phyloP scores from a whole-genome alignment of 768 basidiomycete species.

The Suillus occidentalis region DNA sequence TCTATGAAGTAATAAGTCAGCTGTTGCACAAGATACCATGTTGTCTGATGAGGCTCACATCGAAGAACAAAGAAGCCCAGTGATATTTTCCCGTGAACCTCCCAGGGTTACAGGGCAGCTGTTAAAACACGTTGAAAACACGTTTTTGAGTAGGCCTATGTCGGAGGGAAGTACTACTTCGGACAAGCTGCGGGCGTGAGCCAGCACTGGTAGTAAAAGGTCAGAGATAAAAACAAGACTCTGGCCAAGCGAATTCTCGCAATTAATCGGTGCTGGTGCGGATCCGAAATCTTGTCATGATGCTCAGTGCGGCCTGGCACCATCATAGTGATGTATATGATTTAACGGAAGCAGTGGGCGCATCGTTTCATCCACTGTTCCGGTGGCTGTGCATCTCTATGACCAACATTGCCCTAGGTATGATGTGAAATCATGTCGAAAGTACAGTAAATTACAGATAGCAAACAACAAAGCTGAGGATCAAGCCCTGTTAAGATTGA shows the following conservation, averaged over 20 bases:
- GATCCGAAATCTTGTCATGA: constrained; percentile 2
- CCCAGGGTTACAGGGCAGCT: constrained; percentile 28
- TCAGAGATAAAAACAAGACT: not conserved
- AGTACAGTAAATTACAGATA: constrained; percentile 6
- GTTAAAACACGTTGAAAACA: constrained; percentile 28
- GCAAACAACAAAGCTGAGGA: not conserved
- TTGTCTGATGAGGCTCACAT: constrained; percentile 18
- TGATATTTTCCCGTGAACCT: constrained; percentile 20
- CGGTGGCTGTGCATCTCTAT: not conserved
- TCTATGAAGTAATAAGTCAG: constrained; percentile 10
- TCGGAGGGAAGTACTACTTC: constrained; percentile 16
- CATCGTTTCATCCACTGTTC: not conserved
- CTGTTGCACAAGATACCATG: not conserved
- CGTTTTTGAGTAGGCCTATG: constrained; percentile 27
- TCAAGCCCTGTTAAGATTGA: not conserved
- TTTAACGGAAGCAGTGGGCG: not conserved
- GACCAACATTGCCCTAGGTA: not conserved
- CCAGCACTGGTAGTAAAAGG: constrained; percentile 16
- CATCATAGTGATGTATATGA: not conserved
- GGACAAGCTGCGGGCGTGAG: constrained; percentile 16
- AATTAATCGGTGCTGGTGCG: constrained; percentile 2
- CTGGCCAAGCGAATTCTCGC: not conserved
- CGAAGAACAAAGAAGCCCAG: constrained; percentile 20
- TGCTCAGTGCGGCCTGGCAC: not conserved
- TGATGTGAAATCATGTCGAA: not conserved